Conservation (phyloP, 192 early-diverging fungal species). For the Funneliformis geosporum region DNA sequence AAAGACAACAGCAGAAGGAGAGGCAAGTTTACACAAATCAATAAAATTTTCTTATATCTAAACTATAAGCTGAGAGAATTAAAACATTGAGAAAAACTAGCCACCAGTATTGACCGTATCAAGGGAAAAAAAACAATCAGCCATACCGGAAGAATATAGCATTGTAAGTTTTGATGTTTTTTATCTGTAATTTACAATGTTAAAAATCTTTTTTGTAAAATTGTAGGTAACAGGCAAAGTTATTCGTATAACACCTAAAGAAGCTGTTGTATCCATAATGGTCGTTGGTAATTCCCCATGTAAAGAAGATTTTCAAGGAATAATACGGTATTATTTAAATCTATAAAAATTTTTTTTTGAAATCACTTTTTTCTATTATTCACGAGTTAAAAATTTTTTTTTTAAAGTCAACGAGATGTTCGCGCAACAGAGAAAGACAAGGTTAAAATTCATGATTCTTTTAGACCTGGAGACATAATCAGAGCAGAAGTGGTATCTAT, state of each 20-base stretch:
- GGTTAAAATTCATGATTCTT: slow-evolving; percentile 87
- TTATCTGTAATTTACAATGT: not conserved
- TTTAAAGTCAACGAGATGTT: slow-evolving; percentile 80
- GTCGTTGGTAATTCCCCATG: slow-evolving; percentile 80
- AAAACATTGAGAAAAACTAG: not conserved
- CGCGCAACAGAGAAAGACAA: slow-evolving; percentile 93
- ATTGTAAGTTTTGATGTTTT: slow-evolving; percentile 44
- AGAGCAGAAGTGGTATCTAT: slow-evolving; percentile 62
- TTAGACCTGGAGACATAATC: slow-evolving; percentile 93
- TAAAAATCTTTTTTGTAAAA: not conserved
- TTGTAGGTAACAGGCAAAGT: slow-evolving; percentile 77
- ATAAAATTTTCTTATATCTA: no score
- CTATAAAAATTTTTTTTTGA: no score
- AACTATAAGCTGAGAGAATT: no score
- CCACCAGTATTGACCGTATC: slow-evolving; percentile 55
- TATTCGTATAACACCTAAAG: slow-evolving; percentile 83
- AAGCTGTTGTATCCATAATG: slow-evolving; percentile 89
- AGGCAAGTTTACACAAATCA: no score
- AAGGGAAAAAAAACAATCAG: slow-evolving; percentile 64
- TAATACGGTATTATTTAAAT: slow-evolving; percentile 59
- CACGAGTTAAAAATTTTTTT: not conserved
- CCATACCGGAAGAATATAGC: slow-evolving; percentile 74
- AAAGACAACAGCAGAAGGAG: not conserved
- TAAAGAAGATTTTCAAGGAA: slow-evolving; percentile 87
- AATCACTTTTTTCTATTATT: not conserved